These are phyloP conservation scores for Apophysomyces variabilis DNA, from an alignment of 371 early-diverging fungal genomes.

Conservation along the genomic window DNA sequence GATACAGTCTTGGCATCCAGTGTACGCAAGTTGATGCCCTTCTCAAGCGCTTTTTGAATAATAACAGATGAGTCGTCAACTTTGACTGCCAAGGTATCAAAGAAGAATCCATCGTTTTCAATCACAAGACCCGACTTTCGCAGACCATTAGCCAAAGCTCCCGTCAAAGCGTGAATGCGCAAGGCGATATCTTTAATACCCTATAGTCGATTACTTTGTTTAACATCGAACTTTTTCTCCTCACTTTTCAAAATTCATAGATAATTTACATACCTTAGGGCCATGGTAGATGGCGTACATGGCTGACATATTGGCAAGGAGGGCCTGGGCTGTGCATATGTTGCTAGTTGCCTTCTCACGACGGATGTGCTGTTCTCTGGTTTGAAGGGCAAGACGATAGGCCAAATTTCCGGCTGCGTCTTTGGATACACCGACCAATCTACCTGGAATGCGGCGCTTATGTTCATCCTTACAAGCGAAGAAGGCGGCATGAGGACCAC, in stretches of 20 bases:
- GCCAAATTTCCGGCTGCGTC: slow-evolving; percentile 88
- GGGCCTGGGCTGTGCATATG: slow-evolving; percentile 97
- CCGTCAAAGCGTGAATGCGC: slow-evolving; percentile 89
- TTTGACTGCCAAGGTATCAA: slow-evolving; percentile 91
- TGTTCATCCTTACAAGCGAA: slow-evolving; percentile 92
- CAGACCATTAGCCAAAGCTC: slow-evolving; percentile 79
- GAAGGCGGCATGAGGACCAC: slow-evolving; percentile 99
- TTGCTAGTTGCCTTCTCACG: slow-evolving; percentile 98
- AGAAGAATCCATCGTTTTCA: slow-evolving; percentile 81
- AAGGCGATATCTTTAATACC: slow-evolving; percentile 90
- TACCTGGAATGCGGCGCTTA: slow-evolving; percentile 95
- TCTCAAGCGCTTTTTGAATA: slow-evolving; percentile 71
- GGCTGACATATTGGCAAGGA: slow-evolving; percentile 92
- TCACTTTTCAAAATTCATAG: not conserved
- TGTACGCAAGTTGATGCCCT: slow-evolving; percentile 86
- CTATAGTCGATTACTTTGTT: slow-evolving; percentile 21
- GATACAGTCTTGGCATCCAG: slow-evolving; percentile 78
- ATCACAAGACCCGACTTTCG: slow-evolving; percentile 69
- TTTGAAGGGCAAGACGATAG: slow-evolving; percentile 95
- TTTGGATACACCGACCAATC: slow-evolving; percentile 94
- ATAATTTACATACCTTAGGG: slow-evolving; percentile 60
- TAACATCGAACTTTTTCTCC: slow-evolving; percentile 2
- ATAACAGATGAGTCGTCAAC: slow-evolving; percentile 67
- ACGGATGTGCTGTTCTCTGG: slow-evolving; percentile 98
- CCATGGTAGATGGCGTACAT: slow-evolving; percentile 98